Percentiles rank a stretch among this genome's conserved stretches.
Evolutionary conservation across 495 filamentous ascomycete species (phyloP).

Genomic region (Aspergillus nanangensis): DNA sequence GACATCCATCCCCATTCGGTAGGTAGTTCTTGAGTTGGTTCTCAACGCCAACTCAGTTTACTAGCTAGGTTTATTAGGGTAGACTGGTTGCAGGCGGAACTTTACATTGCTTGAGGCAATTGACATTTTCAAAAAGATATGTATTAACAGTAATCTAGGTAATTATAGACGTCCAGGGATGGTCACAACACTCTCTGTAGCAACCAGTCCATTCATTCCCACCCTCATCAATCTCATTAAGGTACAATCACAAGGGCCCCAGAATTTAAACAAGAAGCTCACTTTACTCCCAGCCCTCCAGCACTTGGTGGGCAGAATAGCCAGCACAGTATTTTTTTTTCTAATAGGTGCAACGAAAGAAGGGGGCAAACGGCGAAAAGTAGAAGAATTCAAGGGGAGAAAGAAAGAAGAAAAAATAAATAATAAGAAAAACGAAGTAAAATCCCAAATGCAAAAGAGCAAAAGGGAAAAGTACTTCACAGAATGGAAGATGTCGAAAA

Average conservation of each 20-base stretch:
- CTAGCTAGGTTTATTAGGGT: too few species aligned
- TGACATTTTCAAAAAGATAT: too few species aligned
- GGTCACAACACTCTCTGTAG: neutral
- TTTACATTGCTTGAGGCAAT: too few species aligned
- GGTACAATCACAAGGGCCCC: conserved; percentile 11
- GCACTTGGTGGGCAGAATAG: conserved; percentile 20
- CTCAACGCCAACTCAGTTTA: too few species aligned
- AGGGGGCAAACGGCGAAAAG: conserved; percentile 7
- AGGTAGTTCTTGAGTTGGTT: too few species aligned
- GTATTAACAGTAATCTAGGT: neutral
- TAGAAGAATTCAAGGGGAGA: conserved; percentile 5
- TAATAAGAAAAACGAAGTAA: neutral
- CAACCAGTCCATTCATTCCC: conserved; percentile 10
- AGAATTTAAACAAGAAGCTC: conserved; percentile 11
- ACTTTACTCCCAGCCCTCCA: conserved; percentile 16
- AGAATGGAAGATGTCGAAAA: too few species aligned
- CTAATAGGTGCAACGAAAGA: conserved; percentile 7
- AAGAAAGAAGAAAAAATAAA: conserved; percentile 1
- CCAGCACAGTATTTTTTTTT: conserved; percentile 4
- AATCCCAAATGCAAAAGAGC: neutral
- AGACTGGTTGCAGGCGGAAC: too few species aligned
- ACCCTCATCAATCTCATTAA: conserved; percentile 19
- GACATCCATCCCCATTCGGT: too few species aligned
- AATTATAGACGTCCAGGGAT: neutral
- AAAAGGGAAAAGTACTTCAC: too few species aligned